Percentiles rank a stretch among this genome's conserved stretches.
These are phyloP conservation scores for Vitellaria paradoxa DNA, from an alignment of 179 eudicot species.

Conservation along the genomic window DNA sequence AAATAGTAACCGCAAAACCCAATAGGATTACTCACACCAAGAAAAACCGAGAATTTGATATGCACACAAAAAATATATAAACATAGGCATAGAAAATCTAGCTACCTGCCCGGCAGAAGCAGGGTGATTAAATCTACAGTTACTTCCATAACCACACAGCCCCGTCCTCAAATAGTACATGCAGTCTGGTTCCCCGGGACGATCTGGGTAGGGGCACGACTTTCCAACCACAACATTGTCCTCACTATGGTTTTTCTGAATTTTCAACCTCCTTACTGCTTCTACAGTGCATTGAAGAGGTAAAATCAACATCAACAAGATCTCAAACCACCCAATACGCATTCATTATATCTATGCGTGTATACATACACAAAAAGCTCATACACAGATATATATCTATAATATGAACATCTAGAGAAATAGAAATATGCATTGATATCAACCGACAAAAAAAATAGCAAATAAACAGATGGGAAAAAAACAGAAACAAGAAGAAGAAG, in stretches of 20 bases:
- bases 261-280: constrained; percentile 37
- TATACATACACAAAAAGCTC: neutral
- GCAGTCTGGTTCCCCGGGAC: constrained; percentile 78
- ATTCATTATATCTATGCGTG: neutral
- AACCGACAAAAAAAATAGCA: neutral
- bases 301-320: constrained; percentile 16
- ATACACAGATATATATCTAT: neutral
- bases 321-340: neutral
- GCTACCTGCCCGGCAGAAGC: constrained; percentile 35
- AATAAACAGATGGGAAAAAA: neutral
- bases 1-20: neutral
- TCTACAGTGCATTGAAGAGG: constrained; percentile 27
- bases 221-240: constrained; percentile 23
- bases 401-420: neutral
- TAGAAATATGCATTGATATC: neutral
- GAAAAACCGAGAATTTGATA: neutral
- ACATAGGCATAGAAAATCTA: neutral
- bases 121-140: constrained; percentile 81
- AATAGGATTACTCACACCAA: neutral
- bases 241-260: constrained; percentile 14
- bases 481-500: neutral
- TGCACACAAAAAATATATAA: constrained; percentile 11
- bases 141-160: constrained; percentile 58
- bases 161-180: constrained; percentile 55
- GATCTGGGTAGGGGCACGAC: constrained; percentile 43